Conservation (phyloP, 257 asterid genomes). For the Solanum paucissectum region DNA sequence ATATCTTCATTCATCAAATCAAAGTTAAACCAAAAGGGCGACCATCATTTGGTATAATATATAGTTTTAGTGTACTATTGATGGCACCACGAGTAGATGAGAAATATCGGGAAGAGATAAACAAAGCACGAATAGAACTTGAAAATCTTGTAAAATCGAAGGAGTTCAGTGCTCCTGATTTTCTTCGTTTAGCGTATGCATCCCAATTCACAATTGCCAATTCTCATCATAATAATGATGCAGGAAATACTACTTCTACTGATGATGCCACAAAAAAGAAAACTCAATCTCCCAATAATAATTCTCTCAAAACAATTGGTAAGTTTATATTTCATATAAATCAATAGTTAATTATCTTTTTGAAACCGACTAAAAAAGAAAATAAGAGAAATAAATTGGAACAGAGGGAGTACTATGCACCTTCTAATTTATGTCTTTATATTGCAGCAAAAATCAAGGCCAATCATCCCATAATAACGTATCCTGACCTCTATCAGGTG, state of each 20-base stretch:
- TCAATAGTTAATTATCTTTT: not conserved
- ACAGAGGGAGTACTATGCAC: not conserved
- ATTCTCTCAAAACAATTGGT: constrained; percentile 50
- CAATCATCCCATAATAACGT: constrained; percentile 45
- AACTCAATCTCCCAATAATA: constrained; percentile 40
- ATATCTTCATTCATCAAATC: not conserved
- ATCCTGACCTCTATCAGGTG: constrained; percentile 93
- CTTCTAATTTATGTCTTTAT: not conserved
- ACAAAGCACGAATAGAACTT: constrained; percentile 40
- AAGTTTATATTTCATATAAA: not conserved
- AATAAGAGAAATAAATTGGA: too few relatives aligned
- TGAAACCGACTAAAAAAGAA: not conserved
- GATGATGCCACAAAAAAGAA: constrained; percentile 63
- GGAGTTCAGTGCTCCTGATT: constrained; percentile 48
- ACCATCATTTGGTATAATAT: not conserved
- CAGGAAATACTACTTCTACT: constrained; percentile 34
- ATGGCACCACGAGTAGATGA: constrained; percentile 20
- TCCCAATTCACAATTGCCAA: not conserved
- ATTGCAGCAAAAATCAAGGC: constrained; percentile 52
- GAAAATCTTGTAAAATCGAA: constrained; percentile 24
- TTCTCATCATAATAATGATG: constrained; percentile 16
- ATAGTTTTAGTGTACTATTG: not conserved
- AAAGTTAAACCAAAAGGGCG: not conserved
- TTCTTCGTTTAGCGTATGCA: constrained; percentile 72
- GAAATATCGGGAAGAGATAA: constrained; percentile 44